Evolutionary conservation across 192 early-diverging fungal species (phyloP), one percentile per base, ranked within the genome.

Genomic region (Coemansia sp.): DNA sequence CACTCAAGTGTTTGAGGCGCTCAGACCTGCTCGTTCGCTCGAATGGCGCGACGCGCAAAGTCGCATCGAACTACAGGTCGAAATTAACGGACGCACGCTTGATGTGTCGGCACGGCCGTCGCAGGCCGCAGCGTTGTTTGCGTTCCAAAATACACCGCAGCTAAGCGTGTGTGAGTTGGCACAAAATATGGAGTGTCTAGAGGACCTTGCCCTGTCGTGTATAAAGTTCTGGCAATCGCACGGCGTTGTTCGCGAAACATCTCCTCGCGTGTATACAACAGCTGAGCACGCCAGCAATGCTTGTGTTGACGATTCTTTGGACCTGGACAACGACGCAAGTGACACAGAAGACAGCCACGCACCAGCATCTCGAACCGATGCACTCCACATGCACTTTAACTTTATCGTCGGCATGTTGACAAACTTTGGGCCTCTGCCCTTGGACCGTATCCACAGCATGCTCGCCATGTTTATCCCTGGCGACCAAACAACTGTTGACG

Each of bases 11-110:
- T 92, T 81, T 44, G 65, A 84, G 21, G 15, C 59, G 2, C 60
- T 86, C 1, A 86, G 84, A 57, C 85, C 87, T 0, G 84, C 83
- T 10, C 71, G 89, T 9, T 83, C 80, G n/a, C 71, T 91, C 21
- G 73, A 74, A 14, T 80, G 88, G 75, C 66, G 84, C 14, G 66
- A 81, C 23, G 54, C 82, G 7, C 51, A 84, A 38, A 87, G 87
- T 2, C 57, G 68, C 26, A 85, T 90, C 1, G 68, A 83, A 0
- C 44, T 91, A 15, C 75, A 73, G 2, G 50, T 91, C 4, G 83
- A 87, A 64, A 47, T 90, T 23, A 68, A 64, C 4, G 86, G 84
- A 51, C 68, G 84, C 7, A 54, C 70, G 3, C 7, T 88, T 4
- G 48, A 79, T 12, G 42, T 86, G 17, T 57, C 68, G 10, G 87